Evolutionary conservation across 139 green algal genomes (phyloP), one percentile per base, ranked within the genome.

Genomic region (Chlamydomonas urium): DNA sequence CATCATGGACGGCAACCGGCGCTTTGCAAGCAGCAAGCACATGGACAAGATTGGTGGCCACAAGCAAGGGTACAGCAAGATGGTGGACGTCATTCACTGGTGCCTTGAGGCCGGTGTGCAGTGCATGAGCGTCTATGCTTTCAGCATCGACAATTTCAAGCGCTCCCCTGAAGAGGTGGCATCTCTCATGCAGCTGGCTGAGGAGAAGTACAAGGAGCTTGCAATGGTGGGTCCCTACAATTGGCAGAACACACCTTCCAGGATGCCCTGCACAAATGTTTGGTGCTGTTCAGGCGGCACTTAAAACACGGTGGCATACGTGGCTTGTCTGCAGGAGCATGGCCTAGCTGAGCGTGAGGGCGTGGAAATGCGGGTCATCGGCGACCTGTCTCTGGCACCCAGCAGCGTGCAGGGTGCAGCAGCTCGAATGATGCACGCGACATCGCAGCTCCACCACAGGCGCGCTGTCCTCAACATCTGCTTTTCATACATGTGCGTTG

Each of bases 1-100:
- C 80, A 92, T 98, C 36, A 97, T 98, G 94, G 94, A 98, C 74
- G 94, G 94, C 60, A 98, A 98, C 85, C 66, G 94, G 33, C 83
- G 93, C 3, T 97, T 87, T 68, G 93, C 93, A 24, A 76, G 85
- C 38, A 31, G 53, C 10, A 58, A 69, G 3, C 38, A 73, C 59
- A 63, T 91, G 24, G 45, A 77, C 24, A 62, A 65, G 4, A 58
- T 79, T 0, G 67, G 78, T 1, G 90, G 91, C 1, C 90, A 96
- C 47, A 76, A 33, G 0, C 32, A 72, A 1, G 91, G 91, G 33
- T 96, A 91, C 71, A 36, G 48, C 21, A 86, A 85, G 87, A 85
- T 98, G 72, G 62, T 95, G 6, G 81, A 93, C 0, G 84, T 89
- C 0, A 79, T 97, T 1, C 76, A 91, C 47, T 97, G 93, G 93